Percentiles rank a stretch among this genome's conserved stretches.
These are phyloP conservation scores for Platanthera zijinensis DNA, from an alignment of 106 monocot genomes.

Conservation along the genomic window DNA sequence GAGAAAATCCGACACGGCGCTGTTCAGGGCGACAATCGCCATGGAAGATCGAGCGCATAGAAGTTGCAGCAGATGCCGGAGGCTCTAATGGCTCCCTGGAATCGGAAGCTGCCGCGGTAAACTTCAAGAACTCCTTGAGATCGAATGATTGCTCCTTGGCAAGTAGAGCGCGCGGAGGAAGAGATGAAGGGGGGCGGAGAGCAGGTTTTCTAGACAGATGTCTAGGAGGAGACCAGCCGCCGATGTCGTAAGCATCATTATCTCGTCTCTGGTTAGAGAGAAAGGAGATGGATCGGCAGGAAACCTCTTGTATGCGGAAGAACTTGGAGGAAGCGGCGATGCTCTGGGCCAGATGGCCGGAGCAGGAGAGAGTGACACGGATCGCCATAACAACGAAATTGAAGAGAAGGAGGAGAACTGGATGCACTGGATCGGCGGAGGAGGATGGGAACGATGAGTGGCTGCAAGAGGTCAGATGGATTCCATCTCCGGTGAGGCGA, in stretches of 20 bases:
- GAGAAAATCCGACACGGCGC: not conserved
- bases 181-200: not conserved
- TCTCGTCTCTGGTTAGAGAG: constrained; percentile 10
- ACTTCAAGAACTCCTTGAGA: not conserved
- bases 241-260: not conserved
- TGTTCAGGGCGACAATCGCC: not conserved
- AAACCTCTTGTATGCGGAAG: constrained; percentile 34
- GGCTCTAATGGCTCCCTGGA: not conserved
- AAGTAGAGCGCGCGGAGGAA: not conserved
- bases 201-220: not conserved
- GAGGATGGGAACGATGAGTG: not conserved
- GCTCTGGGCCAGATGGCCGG: constrained; percentile 55
- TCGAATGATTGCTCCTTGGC: not conserved
- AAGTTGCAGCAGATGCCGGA: not conserved
- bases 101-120: not conserved
- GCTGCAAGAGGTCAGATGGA: too few relatives aligned
- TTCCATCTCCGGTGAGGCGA: too few relatives aligned
- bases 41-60: not conserved
- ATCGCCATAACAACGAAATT: constrained; percentile 54
- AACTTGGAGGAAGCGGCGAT: constrained; percentile 35
- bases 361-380: constrained; percentile 61
- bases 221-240: not conserved
- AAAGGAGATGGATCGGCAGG: constrained; percentile 16
- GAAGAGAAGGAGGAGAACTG: not conserved
- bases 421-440: constrained; percentile 10